Conservation (phyloP, 2,329 filamentous ascomycete genomes). For the Fusarium nanum region DNA sequence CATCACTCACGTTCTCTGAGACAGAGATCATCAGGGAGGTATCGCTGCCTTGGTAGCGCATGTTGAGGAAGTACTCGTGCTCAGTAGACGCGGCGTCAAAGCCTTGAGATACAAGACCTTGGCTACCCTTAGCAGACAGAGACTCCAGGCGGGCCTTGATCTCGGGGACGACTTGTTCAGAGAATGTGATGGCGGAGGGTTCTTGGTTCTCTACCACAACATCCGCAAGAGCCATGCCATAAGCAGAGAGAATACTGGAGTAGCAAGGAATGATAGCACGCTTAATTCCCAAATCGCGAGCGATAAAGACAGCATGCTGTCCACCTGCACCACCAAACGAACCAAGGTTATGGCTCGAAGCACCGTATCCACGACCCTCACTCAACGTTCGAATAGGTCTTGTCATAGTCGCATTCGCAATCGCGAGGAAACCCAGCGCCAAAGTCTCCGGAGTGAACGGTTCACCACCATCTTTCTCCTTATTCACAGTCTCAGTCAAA, state of each 20-base stretch:
- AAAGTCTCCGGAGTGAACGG: conserved; percentile 40
- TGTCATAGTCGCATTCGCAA: conserved; percentile 80
- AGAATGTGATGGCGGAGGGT: conserved; percentile 51
- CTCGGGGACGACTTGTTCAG: conserved; percentile 25
- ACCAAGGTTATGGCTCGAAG: conserved; percentile 43
- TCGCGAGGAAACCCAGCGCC: conserved; percentile 78
- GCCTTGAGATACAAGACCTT: conserved; percentile 48
- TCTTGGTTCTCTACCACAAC: conserved; percentile 57
- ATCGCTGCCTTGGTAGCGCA: conserved; percentile 58
- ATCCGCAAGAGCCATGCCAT: conserved; percentile 60
- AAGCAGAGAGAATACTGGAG: conserved; percentile 60
- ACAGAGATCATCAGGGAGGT: conserved; percentile 56
- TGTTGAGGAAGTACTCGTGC: conserved; percentile 57
- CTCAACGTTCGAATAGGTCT: conserved; percentile 67
- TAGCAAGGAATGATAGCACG: conserved; percentile 58
- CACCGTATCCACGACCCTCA: conserved; percentile 46
- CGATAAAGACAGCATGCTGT: conserved; percentile 59
- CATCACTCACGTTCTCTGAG: conserved; percentile 44
- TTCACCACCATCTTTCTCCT: conserved; percentile 36
- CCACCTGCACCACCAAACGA: conserved; percentile 54
- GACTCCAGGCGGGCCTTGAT: conserved; percentile 41
- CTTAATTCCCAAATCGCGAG: conserved; percentile 56
- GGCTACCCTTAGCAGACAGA: conserved; percentile 38
- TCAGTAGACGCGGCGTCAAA: conserved; percentile 57
- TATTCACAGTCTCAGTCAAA: conserved; percentile 50